Evolutionary conservation across 2,329 filamentous ascomycete genomes (phyloP).

Genomic region (Coniella lustricola): DNA sequence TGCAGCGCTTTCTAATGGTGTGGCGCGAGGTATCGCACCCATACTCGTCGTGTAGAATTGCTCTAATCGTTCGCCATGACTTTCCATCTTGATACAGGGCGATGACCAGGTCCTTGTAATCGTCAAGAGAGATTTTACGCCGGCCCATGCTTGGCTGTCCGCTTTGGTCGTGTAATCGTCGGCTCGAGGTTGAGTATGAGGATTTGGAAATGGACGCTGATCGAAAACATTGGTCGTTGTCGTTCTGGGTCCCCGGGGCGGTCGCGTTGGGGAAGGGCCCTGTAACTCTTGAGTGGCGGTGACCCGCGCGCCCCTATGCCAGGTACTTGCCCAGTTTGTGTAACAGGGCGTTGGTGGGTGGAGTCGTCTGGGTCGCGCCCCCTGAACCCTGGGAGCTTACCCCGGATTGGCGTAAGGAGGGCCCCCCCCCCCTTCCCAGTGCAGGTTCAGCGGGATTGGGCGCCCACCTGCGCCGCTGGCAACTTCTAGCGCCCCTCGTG

Average conservation of each 20-base stretch:
- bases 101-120: conserved; percentile 7
- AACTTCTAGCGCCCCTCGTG: conserved; percentile 1
- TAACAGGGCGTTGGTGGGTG: too few relatives aligned
- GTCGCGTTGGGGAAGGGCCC: too few relatives aligned
- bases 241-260: too few relatives aligned
- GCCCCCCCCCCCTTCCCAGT: background rate
- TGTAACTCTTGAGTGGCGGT: too few relatives aligned
- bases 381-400: conserved; percentile 2
- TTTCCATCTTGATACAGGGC: conserved; percentile 4
- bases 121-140: background rate
- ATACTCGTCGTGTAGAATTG: background rate
- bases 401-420: conserved; percentile 5
- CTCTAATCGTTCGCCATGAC: conserved; percentile 1
- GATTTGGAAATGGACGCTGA: too few relatives aligned
- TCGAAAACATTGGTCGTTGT: too few relatives aligned
- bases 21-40: background rate
- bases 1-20: conserved; percentile 2
- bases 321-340: too few relatives aligned
- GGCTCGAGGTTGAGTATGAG: too few relatives aligned
- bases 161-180: too few relatives aligned
- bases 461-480: background rate
- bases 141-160: background rate
- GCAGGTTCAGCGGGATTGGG: background rate
- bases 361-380: background rate
- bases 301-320: too few relatives aligned